Percentiles rank a stretch among this genome's conserved stretches.
phyloP scores from a whole-genome alignment of 352 stramenopile genomes.

The Pythium chondricola region DNA sequence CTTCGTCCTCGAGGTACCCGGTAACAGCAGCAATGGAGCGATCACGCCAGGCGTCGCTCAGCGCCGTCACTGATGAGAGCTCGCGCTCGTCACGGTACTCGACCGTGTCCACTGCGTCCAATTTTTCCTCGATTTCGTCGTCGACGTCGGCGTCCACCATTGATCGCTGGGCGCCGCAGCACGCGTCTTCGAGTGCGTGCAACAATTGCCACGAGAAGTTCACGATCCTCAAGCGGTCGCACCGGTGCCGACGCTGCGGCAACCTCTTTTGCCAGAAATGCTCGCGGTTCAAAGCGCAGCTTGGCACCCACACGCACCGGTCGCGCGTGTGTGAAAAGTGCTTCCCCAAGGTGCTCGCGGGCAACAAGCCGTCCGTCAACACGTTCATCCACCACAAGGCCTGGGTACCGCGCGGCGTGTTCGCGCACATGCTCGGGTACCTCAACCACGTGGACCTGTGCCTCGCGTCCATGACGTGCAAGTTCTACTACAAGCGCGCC shows the following conservation, averaged over 20 bases:
- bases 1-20: not conserved
- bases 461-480: slow-evolving; percentile 79
- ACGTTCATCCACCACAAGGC: slow-evolving; percentile 85
- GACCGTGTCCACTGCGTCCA: slow-evolving; percentile 28
- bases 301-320: slow-evolving; percentile 78
- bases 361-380: slow-evolving; percentile 67
- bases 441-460: slow-evolving; percentile 83
- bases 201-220: slow-evolving; percentile 80
- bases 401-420: slow-evolving; percentile 79
- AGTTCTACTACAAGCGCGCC: slow-evolving; percentile 83
- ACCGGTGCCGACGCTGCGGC: slow-evolving; percentile 73
- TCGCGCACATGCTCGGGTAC: slow-evolving; percentile 84
- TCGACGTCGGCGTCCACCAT: slow-evolving; percentile 18
- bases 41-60: slow-evolving; percentile 18
- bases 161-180: slow-evolving; percentile 66
- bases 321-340: slow-evolving; percentile 80
- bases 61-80: slow-evolving; percentile 30
- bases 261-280: slow-evolving; percentile 83
- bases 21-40: slow-evolving; percentile 12
- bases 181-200: slow-evolving; percentile 61
- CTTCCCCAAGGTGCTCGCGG: slow-evolving; percentile 78
- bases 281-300: slow-evolving; percentile 68
- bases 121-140: slow-evolving; percentile 21
- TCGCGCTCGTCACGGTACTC: slow-evolving; percentile 59
- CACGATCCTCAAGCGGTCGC: slow-evolving; percentile 69